Conservation (phyloP, 75 land plant species). For the Cryptomeria japonica region DNA sequence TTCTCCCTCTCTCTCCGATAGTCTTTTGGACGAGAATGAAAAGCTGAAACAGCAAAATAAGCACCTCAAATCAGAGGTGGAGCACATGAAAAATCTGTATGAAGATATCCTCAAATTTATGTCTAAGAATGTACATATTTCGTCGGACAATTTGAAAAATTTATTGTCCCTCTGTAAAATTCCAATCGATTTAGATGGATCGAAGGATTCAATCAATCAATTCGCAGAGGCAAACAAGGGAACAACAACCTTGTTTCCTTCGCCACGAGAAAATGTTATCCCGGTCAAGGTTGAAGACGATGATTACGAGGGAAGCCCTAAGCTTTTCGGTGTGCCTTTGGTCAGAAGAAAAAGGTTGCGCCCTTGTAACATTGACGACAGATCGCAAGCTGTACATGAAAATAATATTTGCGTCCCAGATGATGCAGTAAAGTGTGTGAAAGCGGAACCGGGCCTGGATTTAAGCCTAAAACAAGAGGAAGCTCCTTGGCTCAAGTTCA, state of each 20-base stretch:
- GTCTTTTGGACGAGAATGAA: conserved; percentile 77
- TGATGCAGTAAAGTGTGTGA: conserved; percentile 6
- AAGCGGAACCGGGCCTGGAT: conserved; percentile 3
- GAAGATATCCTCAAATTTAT: conserved; percentile 46
- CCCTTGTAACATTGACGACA: neutral
- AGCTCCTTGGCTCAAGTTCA: conserved; percentile 6
- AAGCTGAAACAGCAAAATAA: conserved; percentile 63
- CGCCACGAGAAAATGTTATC: conserved; percentile 14
- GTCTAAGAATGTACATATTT: conserved; percentile 37
- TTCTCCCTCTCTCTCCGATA: conserved; percentile 9
- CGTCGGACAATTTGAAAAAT: neutral
- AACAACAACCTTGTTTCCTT: conserved; percentile 2
- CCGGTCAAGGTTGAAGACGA: conserved; percentile 12
- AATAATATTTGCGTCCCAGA: neutral
- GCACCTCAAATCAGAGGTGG: conserved; percentile 63
- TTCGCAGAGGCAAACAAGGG: neutral
- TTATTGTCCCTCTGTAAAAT: neutral
- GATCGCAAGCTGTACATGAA: neutral
- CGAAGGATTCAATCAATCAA: conserved; percentile 6
- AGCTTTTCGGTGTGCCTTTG: conserved; percentile 57
- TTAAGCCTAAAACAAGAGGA: neutral
- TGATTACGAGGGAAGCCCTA: conserved; percentile 13
- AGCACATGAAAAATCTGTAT: conserved; percentile 62
- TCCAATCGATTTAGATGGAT: conserved; percentile 10
- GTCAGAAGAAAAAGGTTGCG: conserved; percentile 32